A percentile compares a stretch with the other conserved stretches of the same genome.
These are phyloP conservation scores for Zelopaecilomyces penicillatus DNA, from an alignment of 2,329 filamentous ascomycete species.

Conservation along the genomic window DNA sequence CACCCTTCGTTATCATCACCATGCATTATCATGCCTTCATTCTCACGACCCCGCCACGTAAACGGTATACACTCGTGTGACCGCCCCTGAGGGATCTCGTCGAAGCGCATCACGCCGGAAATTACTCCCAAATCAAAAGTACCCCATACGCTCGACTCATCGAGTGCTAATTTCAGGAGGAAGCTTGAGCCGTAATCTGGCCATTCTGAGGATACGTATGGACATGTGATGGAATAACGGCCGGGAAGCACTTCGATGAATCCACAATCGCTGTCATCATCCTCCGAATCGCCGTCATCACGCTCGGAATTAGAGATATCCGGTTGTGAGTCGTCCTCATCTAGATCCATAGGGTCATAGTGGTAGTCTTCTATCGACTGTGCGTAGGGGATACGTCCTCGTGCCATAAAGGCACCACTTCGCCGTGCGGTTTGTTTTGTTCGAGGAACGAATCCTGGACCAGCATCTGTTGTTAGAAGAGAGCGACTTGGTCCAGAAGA, in stretches of 20 bases:
- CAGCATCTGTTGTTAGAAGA: background rate
- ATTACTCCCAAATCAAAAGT: slow-evolving; percentile 34
- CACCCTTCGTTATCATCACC: slow-evolving; percentile 21
- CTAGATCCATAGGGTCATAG: background rate
- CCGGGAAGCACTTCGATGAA: slow-evolving; percentile 35
- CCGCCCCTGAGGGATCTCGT: slow-evolving; percentile 24
- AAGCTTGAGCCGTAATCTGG: slow-evolving; percentile 17
- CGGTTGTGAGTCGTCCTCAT: background rate
- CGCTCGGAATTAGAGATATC: no score
- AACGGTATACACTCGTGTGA: slow-evolving; percentile 20
- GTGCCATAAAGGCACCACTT: slow-evolving; percentile 13
- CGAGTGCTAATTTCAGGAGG: slow-evolving; percentile 29
- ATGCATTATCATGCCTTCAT: slow-evolving; percentile 18
- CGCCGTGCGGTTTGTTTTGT: slow-evolving; percentile 19
- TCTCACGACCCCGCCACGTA: slow-evolving; percentile 29
- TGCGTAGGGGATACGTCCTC: slow-evolving; percentile 14
- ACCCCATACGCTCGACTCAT: slow-evolving; percentile 35
- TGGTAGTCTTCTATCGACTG: background rate
- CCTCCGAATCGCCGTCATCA: background rate
- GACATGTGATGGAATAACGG: slow-evolving; percentile 30
- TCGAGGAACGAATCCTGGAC: background rate
- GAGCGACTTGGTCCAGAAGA: slow-evolving; percentile 7
- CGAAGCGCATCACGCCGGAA: slow-evolving; percentile 33
- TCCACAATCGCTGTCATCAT: slow-evolving; percentile 7
- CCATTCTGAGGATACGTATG: slow-evolving; percentile 19